Evolutionary conservation across 2,329 filamentous ascomycete genomes (phyloP).

Genomic region (Talaromyces sp.): DNA sequence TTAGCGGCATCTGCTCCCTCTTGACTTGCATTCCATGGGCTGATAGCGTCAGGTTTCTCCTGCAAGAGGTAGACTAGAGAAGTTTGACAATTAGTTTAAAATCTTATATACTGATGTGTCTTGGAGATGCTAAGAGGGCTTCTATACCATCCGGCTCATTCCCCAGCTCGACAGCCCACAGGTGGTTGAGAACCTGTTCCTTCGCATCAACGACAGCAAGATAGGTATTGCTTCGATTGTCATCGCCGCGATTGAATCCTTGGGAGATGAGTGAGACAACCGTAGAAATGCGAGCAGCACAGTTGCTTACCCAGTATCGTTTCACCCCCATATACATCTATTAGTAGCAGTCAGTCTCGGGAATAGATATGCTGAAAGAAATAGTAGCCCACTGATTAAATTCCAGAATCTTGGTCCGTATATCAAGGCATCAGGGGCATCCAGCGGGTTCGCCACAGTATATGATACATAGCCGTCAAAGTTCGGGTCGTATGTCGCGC

Average conservation of each 20-base stretch:
- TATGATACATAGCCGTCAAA: slow-evolving; percentile 5
- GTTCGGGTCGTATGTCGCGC: slow-evolving; percentile 3
- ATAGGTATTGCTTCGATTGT: neutral
- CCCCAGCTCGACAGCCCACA: neutral
- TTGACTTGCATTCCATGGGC: slow-evolving; percentile 5
- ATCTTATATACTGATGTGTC: neutral
- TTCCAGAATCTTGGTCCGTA: slow-evolving; percentile 1
- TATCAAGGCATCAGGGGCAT: neutral
- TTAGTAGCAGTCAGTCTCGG: neutral
- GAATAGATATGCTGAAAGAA: neutral
- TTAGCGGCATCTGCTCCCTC: slow-evolving; percentile 5
- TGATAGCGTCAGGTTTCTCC: slow-evolving; percentile 1
- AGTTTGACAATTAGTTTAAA: neutral
- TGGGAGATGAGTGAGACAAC: neutral
- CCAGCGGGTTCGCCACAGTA: neutral
- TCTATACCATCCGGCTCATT: slow-evolving; percentile 3
- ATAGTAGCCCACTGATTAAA: neutral
- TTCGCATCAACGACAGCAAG: neutral
- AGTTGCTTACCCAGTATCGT: neutral
- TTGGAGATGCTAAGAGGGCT: neutral
- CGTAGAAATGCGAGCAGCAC: neutral
- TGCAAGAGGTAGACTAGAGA: slow-evolving; percentile 1
- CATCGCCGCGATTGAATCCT: slow-evolving; percentile 1
- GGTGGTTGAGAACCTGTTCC: neutral
- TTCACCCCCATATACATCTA: neutral